Evolutionary conservation across 768 basidiomycete genomes (phyloP).

Genomic region (Pleurotus citrinopileatus): DNA sequence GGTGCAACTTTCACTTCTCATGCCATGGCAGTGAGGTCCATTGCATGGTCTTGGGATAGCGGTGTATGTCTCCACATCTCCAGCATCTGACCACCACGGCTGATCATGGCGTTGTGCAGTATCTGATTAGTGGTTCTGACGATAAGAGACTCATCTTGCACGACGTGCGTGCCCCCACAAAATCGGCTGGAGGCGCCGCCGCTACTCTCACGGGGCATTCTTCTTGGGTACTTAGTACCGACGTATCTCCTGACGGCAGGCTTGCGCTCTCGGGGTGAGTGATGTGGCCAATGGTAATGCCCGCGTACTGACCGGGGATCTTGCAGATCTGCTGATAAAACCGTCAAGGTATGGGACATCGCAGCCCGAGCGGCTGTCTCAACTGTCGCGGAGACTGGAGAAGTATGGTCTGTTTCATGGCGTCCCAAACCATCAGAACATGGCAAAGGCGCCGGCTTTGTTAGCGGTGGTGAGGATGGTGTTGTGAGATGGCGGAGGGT

Average conservation of each 20-base stretch:
- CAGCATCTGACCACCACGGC: not conserved
- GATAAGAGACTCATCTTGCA: constrained; percentile 90
- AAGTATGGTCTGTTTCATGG: constrained; percentile 87
- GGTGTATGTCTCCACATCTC: constrained; percentile 51
- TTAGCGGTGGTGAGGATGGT: constrained; percentile 76
- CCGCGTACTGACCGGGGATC: constrained; percentile 8
- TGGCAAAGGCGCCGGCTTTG: constrained; percentile 62
- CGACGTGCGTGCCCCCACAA: constrained; percentile 66
- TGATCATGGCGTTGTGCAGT: constrained; percentile 36
- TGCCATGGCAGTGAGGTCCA: constrained; percentile 83
- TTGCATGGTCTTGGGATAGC: constrained; percentile 89
- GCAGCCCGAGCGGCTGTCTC: constrained; percentile 70
- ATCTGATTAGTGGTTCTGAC: constrained; percentile 87
- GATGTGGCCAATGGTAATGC: not conserved
- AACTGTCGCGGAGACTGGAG: constrained; percentile 73
- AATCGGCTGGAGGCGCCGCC: constrained; percentile 71
- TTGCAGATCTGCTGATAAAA: constrained; percentile 77
- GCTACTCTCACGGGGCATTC: constrained; percentile 86
- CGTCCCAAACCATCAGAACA: constrained; percentile 55
- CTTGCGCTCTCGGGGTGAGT: constrained; percentile 78
- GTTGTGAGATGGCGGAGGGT: constrained; percentile 72
- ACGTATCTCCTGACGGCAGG: constrained; percentile 79
- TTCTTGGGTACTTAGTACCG: constrained; percentile 86
- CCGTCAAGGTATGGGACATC: constrained; percentile 86
- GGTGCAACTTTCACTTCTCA: constrained; percentile 79